Evolutionary conservation across 2,329 filamentous ascomycete genomes (phyloP).

Genomic region (Apiospora pterosperma): DNA sequence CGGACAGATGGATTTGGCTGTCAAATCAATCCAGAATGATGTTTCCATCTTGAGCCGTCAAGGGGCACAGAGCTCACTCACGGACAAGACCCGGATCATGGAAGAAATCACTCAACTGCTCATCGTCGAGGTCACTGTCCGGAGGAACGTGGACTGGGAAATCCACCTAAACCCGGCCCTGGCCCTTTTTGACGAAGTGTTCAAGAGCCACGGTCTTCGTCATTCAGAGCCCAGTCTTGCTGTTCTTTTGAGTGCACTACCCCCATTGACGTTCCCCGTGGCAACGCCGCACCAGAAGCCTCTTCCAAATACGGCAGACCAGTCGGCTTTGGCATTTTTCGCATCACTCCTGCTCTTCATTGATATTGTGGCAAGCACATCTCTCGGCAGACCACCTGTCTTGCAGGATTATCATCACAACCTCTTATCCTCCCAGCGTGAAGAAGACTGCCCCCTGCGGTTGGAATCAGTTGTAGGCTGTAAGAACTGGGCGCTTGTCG

Average conservation of each 20-base stretch:
- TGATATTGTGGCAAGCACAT: not conserved
- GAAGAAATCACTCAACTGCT: not conserved
- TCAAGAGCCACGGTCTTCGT: not conserved
- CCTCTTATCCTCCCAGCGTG: too few species aligned
- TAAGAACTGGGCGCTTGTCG: conserved; percentile 53
- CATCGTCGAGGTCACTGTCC: not conserved
- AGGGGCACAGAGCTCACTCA: not conserved
- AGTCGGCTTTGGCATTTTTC: not conserved
- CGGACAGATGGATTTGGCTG: not conserved
- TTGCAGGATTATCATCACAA: not conserved
- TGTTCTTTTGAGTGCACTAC: not conserved
- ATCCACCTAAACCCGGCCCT: not conserved
- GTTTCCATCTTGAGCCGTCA: not conserved
- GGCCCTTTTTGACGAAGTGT: not conserved
- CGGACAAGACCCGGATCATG: not conserved
- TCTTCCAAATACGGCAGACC: not conserved
- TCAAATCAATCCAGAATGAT: not conserved
- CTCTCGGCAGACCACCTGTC: not conserved
- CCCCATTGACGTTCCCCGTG: too few species aligned
- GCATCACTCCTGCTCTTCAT: not conserved
- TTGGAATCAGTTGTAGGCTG: conserved; percentile 42
- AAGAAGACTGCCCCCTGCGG: too few species aligned
- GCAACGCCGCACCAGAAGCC: too few species aligned
- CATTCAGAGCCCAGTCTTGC: not conserved
- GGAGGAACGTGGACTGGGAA: not conserved